A percentile compares a stretch with the other conserved stretches of the same genome.
Conservation (phyloP, 768 basidiomycete species). For the Harrya chromipes region DNA sequence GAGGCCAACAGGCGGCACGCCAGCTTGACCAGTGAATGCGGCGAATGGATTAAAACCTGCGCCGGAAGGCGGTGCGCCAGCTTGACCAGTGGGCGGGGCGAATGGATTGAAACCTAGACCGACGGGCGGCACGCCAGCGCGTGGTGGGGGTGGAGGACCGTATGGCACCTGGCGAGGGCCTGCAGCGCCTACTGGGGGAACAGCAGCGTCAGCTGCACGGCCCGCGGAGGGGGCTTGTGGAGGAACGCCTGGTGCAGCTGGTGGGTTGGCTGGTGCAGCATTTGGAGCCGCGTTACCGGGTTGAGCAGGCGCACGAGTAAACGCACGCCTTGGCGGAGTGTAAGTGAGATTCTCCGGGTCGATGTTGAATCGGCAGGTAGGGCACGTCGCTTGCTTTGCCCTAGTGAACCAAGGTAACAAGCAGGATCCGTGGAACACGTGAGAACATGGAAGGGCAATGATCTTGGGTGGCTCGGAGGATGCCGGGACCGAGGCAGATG, state of each 20-base stretch:
- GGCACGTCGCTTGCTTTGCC: conserved; percentile 76
- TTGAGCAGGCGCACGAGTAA: conserved; percentile 12
- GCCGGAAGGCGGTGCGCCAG: background rate
- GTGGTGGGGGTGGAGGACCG: conserved; percentile 1
- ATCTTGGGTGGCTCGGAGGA: conserved; percentile 39
- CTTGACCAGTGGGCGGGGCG: background rate
- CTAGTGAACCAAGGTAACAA: conserved; percentile 81
- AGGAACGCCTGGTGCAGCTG: conserved; percentile 7
- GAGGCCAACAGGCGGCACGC: too few relatives aligned
- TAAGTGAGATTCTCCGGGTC: conserved; percentile 75
- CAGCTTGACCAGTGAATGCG: too few relatives aligned
- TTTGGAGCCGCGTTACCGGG: conserved; percentile 12
- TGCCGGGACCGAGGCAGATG: conserved; percentile 6
- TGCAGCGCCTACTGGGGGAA: conserved; percentile 1
- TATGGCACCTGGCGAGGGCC: conserved; percentile 3
- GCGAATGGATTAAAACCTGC: conserved; percentile 1
- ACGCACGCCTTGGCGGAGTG: conserved; percentile 20
- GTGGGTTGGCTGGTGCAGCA: conserved; percentile 8
- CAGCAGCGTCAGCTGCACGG: background rate
- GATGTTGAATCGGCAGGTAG: conserved; percentile 79
- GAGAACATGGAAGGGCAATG: conserved; percentile 73
- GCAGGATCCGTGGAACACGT: conserved; percentile 78
- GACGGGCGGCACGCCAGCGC: background rate
- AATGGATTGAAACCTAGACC: conserved; percentile 4
- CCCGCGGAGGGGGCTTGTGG: background rate